Evolutionary conservation across 768 basidiomycete species (phyloP).

Genomic region (Tulasnella sp.): DNA sequence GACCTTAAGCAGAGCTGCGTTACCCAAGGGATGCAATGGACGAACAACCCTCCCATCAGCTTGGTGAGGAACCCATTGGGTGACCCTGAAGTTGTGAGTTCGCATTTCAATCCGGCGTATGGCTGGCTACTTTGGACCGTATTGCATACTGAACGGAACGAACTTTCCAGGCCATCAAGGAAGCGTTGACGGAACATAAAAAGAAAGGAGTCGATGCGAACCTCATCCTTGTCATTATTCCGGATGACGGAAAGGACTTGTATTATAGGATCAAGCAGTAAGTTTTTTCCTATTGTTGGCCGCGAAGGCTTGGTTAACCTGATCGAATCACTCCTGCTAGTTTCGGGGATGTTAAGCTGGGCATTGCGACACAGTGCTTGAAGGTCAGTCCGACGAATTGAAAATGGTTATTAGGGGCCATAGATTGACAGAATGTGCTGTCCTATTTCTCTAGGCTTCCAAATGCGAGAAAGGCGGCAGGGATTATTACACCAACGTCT

Average conservation of each 20-base stretch:
- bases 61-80: neutral
- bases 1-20: neutral
- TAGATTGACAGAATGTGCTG: no score
- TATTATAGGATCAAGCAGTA: conserved; percentile 11
- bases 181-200: conserved; percentile 9
- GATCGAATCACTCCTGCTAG: conserved; percentile 45
- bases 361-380: conserved; percentile 79
- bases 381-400: conserved; percentile 43
- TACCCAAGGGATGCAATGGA: neutral
- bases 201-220: neutral
- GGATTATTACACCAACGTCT: conserved; percentile 79
- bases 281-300: neutral
- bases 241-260: neutral
- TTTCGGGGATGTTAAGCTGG: conserved; percentile 73
- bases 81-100: neutral
- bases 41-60: conserved; percentile 15
- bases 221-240: neutral
- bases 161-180: neutral
- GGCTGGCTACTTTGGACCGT: neutral
- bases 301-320: neutral
- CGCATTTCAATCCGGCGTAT: neutral
- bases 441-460: neutral
- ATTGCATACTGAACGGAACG: neutral
- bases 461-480: conserved; percentile 49
- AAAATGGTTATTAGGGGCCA: no score